A percentile compares a stretch with the other conserved stretches of the same genome.
These are phyloP conservation scores for Geosmithia putterillii DNA, from an alignment of 2,329 filamentous ascomycete genomes.

Conservation along the genomic window DNA sequence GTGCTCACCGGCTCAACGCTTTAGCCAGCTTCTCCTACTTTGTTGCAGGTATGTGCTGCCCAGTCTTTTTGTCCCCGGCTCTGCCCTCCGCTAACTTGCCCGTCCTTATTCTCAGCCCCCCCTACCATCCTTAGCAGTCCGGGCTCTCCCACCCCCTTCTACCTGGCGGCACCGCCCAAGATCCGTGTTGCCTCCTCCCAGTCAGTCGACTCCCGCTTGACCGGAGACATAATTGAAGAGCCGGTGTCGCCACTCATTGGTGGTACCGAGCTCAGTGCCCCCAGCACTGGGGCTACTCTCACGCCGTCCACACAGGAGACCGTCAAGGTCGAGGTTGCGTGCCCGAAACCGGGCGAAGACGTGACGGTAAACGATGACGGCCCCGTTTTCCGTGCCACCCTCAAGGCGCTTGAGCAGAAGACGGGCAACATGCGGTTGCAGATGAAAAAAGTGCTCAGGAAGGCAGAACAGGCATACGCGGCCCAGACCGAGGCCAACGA, in stretches of 20 bases:
- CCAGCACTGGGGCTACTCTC: conserved; percentile 8
- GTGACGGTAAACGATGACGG: conserved; percentile 80
- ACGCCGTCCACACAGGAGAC: conserved; percentile 23
- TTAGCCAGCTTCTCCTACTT: conserved; percentile 91
- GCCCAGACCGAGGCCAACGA: conserved; percentile 80
- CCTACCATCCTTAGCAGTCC: conserved; percentile 39
- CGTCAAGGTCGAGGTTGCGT: conserved; percentile 79
- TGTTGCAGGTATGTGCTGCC: conserved; percentile 57
- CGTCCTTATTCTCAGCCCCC: conserved; percentile 24
- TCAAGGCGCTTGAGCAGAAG: conserved; percentile 93
- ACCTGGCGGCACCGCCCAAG: conserved; percentile 61
- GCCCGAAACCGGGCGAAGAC: conserved; percentile 76
- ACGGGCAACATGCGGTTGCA: conserved; percentile 86
- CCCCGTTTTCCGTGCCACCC: conserved; percentile 88
- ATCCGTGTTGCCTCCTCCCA: conserved; percentile 77
- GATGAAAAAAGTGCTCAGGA: conserved; percentile 93
- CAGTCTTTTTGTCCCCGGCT: background rate
- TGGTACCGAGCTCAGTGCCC: conserved; percentile 21
- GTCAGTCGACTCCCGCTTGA: conserved; percentile 73
- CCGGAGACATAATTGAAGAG: conserved; percentile 53
- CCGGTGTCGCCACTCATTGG: conserved; percentile 37
- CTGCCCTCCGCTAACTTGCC: background rate
- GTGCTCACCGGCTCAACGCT: conserved; percentile 78
- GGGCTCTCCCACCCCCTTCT: conserved; percentile 57
- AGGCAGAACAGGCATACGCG: conserved; percentile 75